Percentiles rank a stretch among this genome's conserved stretches.
phyloP scores from a whole-genome alignment of 2,329 filamentous ascomycete species.

The Talaromyces sp. region DNA sequence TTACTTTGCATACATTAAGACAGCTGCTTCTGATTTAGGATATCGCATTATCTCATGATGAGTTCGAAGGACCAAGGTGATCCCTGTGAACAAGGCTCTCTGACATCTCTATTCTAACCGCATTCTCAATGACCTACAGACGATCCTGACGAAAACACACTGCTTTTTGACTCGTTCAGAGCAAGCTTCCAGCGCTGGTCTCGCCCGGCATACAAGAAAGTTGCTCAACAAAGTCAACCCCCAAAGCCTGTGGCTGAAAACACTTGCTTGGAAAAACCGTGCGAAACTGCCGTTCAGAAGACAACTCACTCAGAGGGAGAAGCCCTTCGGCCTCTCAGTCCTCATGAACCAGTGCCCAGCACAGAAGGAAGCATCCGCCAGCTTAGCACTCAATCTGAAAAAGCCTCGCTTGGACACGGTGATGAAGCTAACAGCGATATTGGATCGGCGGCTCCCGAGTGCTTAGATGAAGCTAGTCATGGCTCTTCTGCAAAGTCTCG shows the following conservation, averaged over 20 bases:
- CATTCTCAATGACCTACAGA: background rate
- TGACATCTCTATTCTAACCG: background rate
- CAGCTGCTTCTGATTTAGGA: background rate
- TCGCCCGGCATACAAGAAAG: background rate
- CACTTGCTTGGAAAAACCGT: background rate
- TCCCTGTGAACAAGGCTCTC: background rate
- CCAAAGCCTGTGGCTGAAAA: background rate
- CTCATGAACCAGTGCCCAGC: background rate
- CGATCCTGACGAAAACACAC: constrained; percentile 1
- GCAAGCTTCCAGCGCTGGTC: background rate
- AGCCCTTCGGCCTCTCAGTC: background rate
- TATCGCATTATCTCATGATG: background rate
- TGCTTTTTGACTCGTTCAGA: constrained; percentile 1
- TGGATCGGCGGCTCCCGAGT: background rate
- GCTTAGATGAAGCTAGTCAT: background rate
- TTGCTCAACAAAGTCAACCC: background rate
- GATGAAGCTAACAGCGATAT: background rate
- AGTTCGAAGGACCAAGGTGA: background rate
- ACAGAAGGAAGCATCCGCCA: background rate
- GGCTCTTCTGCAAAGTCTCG: background rate
- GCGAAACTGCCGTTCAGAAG: background rate
- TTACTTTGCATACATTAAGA: background rate
- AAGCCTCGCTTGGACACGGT: background rate
- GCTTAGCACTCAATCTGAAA: background rate
- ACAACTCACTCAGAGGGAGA: background rate